Evolutionary conservation across 1,284 basidiomycete genomes (phyloP).

Genomic region (Pseudozyma tsukubaensis): DNA sequence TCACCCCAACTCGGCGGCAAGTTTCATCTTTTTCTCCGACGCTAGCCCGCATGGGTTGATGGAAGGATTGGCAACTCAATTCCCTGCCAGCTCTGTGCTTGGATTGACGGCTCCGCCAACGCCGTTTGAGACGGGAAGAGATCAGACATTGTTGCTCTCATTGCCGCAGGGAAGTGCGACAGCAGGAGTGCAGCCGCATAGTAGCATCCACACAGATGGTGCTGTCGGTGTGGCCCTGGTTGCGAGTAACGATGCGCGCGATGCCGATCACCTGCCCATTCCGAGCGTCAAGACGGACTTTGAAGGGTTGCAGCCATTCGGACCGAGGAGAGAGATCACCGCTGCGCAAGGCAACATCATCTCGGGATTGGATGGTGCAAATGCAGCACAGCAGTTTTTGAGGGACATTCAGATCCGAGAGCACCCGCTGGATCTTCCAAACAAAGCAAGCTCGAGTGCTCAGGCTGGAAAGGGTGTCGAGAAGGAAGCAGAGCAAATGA

Average conservation of each 20-base stretch:
- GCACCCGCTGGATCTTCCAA: conserved; percentile 18
- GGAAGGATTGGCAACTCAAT: conserved; percentile 71
- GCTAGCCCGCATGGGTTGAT: conserved; percentile 75
- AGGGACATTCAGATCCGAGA: conserved; percentile 72
- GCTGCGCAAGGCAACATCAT: conserved; percentile 84
- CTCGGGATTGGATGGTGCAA: conserved; percentile 75
- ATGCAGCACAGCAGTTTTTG: conserved; percentile 80
- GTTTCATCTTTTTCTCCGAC: conserved; percentile 77
- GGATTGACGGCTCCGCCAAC: conserved; percentile 82
- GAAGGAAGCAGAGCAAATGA: conserved; percentile 36
- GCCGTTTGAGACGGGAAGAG: conserved; percentile 84
- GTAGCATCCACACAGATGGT: conserved; percentile 74
- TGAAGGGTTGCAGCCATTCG: conserved; percentile 74
- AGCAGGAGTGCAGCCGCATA: conserved; percentile 57
- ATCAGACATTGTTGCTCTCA: conserved; percentile 79
- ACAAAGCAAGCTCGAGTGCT: conserved; percentile 6
- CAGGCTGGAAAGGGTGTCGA: conserved; percentile 22
- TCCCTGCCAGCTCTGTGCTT: conserved; percentile 74
- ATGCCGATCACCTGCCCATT: conserved; percentile 32
- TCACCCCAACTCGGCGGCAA: conserved; percentile 68
- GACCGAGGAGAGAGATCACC: conserved; percentile 74
- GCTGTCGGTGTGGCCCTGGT: conserved; percentile 79
- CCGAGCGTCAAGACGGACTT: conserved; percentile 71
- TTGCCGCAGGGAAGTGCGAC: conserved; percentile 20
- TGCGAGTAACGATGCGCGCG: conserved; percentile 37